Base-by-base conservation (phyloP, 306 rosid genomes). In the Trifolium repens region DNA sequence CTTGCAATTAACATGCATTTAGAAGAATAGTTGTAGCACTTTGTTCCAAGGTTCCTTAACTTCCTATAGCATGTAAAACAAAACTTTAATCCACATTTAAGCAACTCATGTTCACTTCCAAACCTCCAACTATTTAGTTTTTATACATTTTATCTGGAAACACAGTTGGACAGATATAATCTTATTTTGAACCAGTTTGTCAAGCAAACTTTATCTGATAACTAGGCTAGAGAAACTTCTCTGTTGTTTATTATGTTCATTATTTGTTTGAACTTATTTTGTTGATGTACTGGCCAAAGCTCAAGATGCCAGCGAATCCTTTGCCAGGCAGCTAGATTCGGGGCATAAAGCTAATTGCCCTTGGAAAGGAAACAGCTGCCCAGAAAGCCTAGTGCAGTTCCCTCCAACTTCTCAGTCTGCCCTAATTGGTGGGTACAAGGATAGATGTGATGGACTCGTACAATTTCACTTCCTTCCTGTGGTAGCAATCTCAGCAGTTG, bases 291-390 rank as follows among this genome's bases (percentile, higher is more conserved):
- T 88, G 82, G 84, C 67, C 71, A 42, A 81, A 96, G 98, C 83
- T 84, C 94, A 92, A 90, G 81, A 76, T 78, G 96, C 96, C 40
- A 78, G 87, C 54, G 89, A 89, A 71, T 92, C 87, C 86, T 90
- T 96, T 89, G 87, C 90, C 32, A 87, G 88, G 86, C 88, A 90
- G 84, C 94, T 96, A 89, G 97, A 90, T 85, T 85, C 79, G 0
- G 97, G 89, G 57, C 99, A 96, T 70, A 91, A 82, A 74, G 96
- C 69, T 67, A 83, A 80, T 71, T 96, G 99, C 80, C 88, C 97
- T 68, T 96, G 99, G 99, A 88, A 86, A 87, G 99, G 97, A 77
- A 96, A 92, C 81, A 89, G 89, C 82, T 96, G 99, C 79, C 98
- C 98, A 30, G 99, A 90, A 81, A 92, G 99, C 84, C 85, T 96